These are phyloP conservation scores for Camillea tinctor DNA, from an alignment of 2,329 filamentous ascomycete genomes.

Conservation along the genomic window DNA sequence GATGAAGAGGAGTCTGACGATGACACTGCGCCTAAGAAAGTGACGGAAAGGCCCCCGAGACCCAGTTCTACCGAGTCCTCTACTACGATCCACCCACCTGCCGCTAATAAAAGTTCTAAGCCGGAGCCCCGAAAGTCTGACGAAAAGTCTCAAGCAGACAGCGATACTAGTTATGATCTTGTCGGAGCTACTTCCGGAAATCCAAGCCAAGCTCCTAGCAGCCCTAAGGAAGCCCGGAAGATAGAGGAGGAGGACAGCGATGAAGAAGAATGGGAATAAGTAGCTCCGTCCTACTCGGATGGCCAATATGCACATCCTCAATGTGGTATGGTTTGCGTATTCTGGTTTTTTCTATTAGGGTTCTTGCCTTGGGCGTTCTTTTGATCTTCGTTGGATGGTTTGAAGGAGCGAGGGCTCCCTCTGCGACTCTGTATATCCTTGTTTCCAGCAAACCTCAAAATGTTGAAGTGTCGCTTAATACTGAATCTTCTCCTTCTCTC, in stretches of 20 bases:
- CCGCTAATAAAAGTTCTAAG: constrained; percentile 54
- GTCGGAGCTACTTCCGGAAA: constrained; percentile 76
- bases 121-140: constrained; percentile 72
- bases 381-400: constrained; percentile 16
- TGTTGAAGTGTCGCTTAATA: constrained; percentile 10
- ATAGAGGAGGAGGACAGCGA: constrained; percentile 68
- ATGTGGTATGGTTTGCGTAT: constrained; percentile 7
- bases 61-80: constrained; percentile 54
- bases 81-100: constrained; percentile 57
- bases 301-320: not conserved
- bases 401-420: constrained; percentile 17
- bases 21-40: constrained; percentile 35
- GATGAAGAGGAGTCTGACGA: constrained; percentile 48
- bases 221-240: constrained; percentile 57
- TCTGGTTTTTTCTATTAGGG: constrained; percentile 9
- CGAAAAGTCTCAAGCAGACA: constrained; percentile 86
- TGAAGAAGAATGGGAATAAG: constrained; percentile 35
- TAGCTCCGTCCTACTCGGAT: not conserved
- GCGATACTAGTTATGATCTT: constrained; percentile 94
- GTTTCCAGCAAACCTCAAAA: constrained; percentile 18
- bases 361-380: constrained; percentile 19
- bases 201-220: constrained; percentile 73
- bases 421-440: constrained; percentile 27
- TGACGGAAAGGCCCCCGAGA: constrained; percentile 38
- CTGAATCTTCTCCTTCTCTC: constrained; percentile 3